Evolutionary conservation across 2,329 filamentous ascomycete genomes (phyloP), one percentile per base, ranked within the genome.

Genomic region (Sclerotinia subarctica): DNA sequence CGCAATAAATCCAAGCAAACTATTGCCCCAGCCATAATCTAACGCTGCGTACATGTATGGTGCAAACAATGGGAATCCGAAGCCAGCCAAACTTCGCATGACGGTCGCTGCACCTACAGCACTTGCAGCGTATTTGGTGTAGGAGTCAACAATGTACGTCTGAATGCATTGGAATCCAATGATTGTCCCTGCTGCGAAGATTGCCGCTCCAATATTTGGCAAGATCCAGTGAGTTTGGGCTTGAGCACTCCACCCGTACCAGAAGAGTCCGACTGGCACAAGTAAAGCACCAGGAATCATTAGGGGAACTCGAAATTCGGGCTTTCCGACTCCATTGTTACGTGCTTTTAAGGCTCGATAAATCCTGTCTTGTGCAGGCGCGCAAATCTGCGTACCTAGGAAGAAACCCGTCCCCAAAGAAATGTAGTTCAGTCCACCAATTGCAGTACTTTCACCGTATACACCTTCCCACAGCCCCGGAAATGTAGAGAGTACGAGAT

Each of bases 241-340:
- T 59, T 86, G 79, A 0, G 84, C 84, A 0, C 80, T 79, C 86
- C 86, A 88, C 47, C 86, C 86, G 73, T 87, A 88, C 76, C 82
- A 80, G 70, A 87, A 82, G 0, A 88, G 78, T 0, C 84, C 82
- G 13, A 88, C 78, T 0, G 88, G 88, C 0, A 89, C 71, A 1
- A 88, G 70, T 0, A 89, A 51, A 0, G 83, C 82, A 0, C 83
- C 84, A 0, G 85, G 79, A 19, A 86, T 73, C 78, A 88, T 85
- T 2, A 89, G 78, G 0, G 87, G 88, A 0, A 89, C 80, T n/a
- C 88, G 84, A 73, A 86, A 88, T 72, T 91, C 89, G 0, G 89
- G 88, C 68, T 72, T 72, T 19, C 72, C 74, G 3, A 76, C 70
- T 26, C 72, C 72, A 78, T 73, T 72, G 32, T 74, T 76, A 29